These are phyloP conservation scores for Biscogniauxia marginata DNA, from an alignment of 2,329 filamentous ascomycete species.

Conservation along the genomic window DNA sequence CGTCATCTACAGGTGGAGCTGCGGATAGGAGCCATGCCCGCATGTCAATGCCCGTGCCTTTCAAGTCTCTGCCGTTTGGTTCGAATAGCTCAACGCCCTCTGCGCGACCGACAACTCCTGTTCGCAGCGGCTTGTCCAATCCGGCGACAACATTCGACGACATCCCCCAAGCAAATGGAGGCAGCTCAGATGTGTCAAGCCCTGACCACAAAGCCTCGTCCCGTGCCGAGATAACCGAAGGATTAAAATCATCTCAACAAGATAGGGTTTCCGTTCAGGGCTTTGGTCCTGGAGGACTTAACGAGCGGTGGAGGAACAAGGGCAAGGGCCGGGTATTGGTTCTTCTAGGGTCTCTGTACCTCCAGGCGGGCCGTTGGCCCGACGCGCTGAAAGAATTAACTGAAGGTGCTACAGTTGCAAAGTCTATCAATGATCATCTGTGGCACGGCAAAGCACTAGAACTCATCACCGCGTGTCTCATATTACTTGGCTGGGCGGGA, in stretches of 20 bases:
- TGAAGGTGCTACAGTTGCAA: constrained; percentile 75
- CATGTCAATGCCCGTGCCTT: constrained; percentile 76
- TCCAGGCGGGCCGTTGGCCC: constrained; percentile 85
- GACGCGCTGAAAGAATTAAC: constrained; percentile 82
- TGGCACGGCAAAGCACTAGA: constrained; percentile 97
- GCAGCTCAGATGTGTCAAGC: constrained; percentile 37
- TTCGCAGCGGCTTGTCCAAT: constrained; percentile 47
- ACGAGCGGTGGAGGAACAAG: constrained; percentile 75
- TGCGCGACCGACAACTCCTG: constrained; percentile 49
- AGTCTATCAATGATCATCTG: constrained; percentile 83
- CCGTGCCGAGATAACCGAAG: constrained; percentile 41
- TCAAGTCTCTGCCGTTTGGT: constrained; percentile 44
- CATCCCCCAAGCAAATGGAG: constrained; percentile 35
- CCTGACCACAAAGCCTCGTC: constrained; percentile 39
- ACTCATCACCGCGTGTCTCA: constrained; percentile 75
- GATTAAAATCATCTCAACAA: constrained; percentile 49
- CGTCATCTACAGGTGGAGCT: constrained; percentile 51
- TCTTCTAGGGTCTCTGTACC: constrained; percentile 79
- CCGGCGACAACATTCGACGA: constrained; percentile 51
- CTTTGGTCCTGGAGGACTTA: constrained; percentile 68
- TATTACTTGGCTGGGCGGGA: constrained; percentile 81
- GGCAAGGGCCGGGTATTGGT: constrained; percentile 78
- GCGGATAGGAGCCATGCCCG: constrained; percentile 62
- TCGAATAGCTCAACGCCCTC: constrained; percentile 47
- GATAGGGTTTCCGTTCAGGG: constrained; percentile 66